phyloP scores from a whole-genome alignment of 441 rosid genomes.

The Dalechampia spathulata region DNA sequence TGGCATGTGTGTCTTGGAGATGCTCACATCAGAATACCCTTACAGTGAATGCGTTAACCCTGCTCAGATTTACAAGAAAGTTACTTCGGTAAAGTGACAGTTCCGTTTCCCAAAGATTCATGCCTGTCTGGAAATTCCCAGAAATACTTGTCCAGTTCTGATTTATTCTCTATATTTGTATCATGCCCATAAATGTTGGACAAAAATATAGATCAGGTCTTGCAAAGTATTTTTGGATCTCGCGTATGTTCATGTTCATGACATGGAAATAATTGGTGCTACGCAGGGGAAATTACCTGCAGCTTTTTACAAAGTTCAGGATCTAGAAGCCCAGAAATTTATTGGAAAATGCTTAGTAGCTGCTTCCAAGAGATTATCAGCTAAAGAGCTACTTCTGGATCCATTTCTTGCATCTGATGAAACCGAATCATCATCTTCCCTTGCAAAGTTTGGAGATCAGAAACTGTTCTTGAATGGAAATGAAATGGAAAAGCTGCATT shows the following conservation, averaged over 20 bases:
- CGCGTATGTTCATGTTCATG: not conserved
- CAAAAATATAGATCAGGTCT: no score
- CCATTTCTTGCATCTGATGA: conserved; percentile 54
- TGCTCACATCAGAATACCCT: conserved; percentile 69
- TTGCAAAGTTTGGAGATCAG: conserved; percentile 21
- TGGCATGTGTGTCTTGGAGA: conserved; percentile 80
- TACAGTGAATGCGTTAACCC: conserved; percentile 66
- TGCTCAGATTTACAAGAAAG: conserved; percentile 83
- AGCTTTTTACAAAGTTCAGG: conserved; percentile 52
- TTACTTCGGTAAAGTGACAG: conserved; percentile 41
- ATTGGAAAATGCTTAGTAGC: conserved; percentile 77
- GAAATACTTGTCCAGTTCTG: no score
- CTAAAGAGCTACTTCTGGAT: conserved; percentile 56
- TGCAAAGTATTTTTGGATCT: no score
- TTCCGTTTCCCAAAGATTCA: not conserved
- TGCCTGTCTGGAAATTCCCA: not conserved
- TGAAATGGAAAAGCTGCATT: conserved; percentile 38
- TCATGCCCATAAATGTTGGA: no score
- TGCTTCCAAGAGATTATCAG: conserved; percentile 53
- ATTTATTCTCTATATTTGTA: no score
- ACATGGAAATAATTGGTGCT: not conserved
- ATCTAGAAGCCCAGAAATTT: conserved; percentile 53
- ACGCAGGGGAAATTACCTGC: conserved; percentile 65
- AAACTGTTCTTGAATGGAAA: conserved; percentile 44
- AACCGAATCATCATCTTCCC: conserved; percentile 19